Evolutionary conservation across 2,329 filamentous ascomycete genomes (phyloP).

Genomic region (Colletotrichum tamarilloi): DNA sequence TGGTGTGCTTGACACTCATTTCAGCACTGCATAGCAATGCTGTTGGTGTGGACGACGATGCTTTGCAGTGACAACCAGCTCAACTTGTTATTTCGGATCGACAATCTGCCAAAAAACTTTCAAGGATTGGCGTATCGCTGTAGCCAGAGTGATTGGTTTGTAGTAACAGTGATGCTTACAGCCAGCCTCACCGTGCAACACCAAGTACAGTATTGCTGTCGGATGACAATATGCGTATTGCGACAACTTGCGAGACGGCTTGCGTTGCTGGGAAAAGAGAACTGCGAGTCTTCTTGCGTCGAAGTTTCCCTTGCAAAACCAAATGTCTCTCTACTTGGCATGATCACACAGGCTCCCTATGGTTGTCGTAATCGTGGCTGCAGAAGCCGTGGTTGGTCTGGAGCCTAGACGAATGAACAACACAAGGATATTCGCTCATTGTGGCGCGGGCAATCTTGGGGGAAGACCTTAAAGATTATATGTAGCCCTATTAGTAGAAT

Average conservation of each 20-base stretch:
- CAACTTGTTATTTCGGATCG: neutral
- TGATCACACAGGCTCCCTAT: too few species aligned
- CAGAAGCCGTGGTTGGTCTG: too few species aligned
- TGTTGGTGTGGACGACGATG: too few species aligned
- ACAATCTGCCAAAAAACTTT: slow-evolving; percentile 39
- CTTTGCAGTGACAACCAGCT: neutral
- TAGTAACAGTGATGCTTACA: neutral
- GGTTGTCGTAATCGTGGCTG: too few species aligned
- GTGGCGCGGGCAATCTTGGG: too few species aligned
- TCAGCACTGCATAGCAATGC: too few species aligned
- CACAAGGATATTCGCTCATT: too few species aligned
- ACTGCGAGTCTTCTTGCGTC: neutral
- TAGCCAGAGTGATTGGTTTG: slow-evolving; percentile 41
- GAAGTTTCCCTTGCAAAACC: neutral
- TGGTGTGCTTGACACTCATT: too few species aligned
- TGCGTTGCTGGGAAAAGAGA: neutral
- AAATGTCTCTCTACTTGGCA: too few species aligned
- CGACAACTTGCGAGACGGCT: neutral
- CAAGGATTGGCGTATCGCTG: slow-evolving; percentile 46
- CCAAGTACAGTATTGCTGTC: neutral
- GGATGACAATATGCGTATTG: neutral
- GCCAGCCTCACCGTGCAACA: neutral
- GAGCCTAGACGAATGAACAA: too few species aligned
- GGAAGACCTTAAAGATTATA: too few species aligned
- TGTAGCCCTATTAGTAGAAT: neutral